Conservation (phyloP, 208 protist species). For the Leishmania major region DNA sequence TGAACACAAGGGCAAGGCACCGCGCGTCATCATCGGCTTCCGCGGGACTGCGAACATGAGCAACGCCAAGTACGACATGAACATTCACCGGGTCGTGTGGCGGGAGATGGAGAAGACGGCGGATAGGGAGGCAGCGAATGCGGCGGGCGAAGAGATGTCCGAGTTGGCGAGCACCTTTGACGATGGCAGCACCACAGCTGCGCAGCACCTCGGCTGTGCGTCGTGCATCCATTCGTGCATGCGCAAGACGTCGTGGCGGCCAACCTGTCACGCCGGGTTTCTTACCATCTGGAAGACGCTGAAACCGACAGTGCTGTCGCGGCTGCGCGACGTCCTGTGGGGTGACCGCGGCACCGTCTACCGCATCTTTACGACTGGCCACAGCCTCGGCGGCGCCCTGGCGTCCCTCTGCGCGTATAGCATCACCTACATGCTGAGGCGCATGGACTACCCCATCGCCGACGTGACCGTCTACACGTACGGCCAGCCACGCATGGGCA, state of each 20-base stretch:
- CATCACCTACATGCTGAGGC: constrained; percentile 47
- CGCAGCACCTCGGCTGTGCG: constrained; percentile 32
- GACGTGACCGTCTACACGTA: constrained; percentile 91
- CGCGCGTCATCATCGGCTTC: constrained; percentile 86
- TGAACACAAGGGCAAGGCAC: constrained; percentile 61
- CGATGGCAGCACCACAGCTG: constrained; percentile 19
- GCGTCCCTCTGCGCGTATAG: constrained; percentile 89
- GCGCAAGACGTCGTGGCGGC: constrained; percentile 39
- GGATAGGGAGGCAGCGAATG: background rate
- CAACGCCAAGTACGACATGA: constrained; percentile 84
- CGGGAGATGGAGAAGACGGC: constrained; percentile 60
- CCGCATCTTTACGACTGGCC: constrained; percentile 84
- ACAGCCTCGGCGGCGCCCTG: constrained; percentile 90
- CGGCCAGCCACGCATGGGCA: constrained; percentile 88
- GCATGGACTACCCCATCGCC: constrained; percentile 64
- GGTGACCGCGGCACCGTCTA: constrained; percentile 55
- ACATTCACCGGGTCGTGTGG: constrained; percentile 72
- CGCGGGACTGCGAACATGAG: constrained; percentile 83
- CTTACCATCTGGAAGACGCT: constrained; percentile 81
- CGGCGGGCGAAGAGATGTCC: background rate
- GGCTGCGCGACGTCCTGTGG: constrained; percentile 44
- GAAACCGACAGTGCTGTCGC: constrained; percentile 50
- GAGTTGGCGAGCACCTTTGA: constrained; percentile 15
- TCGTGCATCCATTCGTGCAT: constrained; percentile 31
- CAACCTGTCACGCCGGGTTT: constrained; percentile 87